These are phyloP conservation scores for Discostella stelligera DNA, from an alignment of 352 stramenopile species.

Conservation along the genomic window DNA sequence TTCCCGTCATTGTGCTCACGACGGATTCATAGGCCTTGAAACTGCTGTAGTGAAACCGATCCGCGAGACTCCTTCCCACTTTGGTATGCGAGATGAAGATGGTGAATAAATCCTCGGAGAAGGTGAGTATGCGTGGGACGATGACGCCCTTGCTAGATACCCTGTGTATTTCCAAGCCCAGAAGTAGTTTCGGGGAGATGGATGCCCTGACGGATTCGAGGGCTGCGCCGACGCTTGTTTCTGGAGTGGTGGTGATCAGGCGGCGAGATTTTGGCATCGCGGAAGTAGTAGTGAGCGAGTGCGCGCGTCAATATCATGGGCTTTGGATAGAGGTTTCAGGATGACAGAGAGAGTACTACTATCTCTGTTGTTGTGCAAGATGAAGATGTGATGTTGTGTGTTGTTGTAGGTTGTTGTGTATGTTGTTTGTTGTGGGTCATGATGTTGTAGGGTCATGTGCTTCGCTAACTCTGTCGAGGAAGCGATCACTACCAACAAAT, in stretches of 20 bases:
- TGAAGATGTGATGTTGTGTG: too few species aligned
- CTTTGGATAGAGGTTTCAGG: too few species aligned
- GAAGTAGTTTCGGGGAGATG: constrained; percentile 31
- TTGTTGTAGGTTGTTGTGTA: too few species aligned
- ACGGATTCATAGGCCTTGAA: constrained; percentile 29
- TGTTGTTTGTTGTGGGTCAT: too few species aligned
- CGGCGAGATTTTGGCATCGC: constrained; percentile 6
- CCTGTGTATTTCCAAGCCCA: constrained; percentile 37
- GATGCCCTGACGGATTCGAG: constrained; percentile 20
- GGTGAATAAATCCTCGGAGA: constrained; percentile 44
- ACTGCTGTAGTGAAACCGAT: constrained; percentile 19
- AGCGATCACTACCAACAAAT: too few species aligned
- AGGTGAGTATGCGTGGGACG: constrained; percentile 28
- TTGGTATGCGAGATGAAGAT: constrained; percentile 38
- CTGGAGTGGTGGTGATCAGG: constrained; percentile 22
- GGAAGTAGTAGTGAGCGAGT: too few species aligned
- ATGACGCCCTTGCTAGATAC: constrained; percentile 33
- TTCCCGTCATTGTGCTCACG: constrained; percentile 9
- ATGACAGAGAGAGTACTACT: too few species aligned
- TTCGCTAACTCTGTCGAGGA: too few species aligned
- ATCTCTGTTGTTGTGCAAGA: too few species aligned
- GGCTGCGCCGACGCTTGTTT: constrained; percentile 10
- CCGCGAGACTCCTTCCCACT: constrained; percentile 2
- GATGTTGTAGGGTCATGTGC: too few species aligned
- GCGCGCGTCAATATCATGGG: too few species aligned